phyloP scores from a whole-genome alignment of 2,329 filamentous ascomycete genomes.

The Trichoderma guizhouense region DNA sequence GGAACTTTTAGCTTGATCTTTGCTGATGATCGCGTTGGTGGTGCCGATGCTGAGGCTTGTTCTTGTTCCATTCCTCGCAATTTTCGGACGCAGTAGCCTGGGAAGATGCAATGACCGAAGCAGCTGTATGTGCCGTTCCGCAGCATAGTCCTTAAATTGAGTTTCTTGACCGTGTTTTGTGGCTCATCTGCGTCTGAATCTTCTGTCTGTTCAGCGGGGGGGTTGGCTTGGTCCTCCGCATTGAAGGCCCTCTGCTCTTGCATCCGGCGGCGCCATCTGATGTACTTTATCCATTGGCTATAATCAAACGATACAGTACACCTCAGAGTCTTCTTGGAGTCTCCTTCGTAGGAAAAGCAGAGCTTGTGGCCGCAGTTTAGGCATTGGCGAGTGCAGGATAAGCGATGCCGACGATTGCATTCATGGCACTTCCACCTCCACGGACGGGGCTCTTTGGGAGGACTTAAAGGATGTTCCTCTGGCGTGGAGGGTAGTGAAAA shows the following conservation, averaged over 20 bases:
- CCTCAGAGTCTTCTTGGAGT: not conserved
- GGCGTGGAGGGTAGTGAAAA: not conserved
- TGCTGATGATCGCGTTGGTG: not conserved
- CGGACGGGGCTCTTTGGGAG: not conserved
- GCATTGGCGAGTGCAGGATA: not conserved
- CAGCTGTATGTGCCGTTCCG: not conserved
- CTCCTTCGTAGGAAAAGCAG: not conserved
- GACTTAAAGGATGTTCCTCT: not conserved
- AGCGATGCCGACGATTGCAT: not conserved
- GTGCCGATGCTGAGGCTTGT: not conserved
- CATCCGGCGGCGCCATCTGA: slow-evolving; percentile 30
- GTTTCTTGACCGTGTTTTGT: not conserved
- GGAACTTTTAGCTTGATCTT: not conserved
- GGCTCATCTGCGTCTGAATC: not conserved
- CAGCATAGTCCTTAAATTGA: not conserved
- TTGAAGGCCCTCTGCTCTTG: not conserved
- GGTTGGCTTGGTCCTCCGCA: not conserved
- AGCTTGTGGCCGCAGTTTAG: not conserved
- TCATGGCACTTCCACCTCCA: slow-evolving; percentile 5
- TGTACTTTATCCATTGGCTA: slow-evolving; percentile 28
- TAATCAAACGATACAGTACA: not conserved
- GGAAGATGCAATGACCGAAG: not conserved
- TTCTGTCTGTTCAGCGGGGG: not conserved
- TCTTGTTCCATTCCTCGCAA: not conserved
- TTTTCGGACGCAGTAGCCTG: not conserved